These are phyloP conservation scores for Pichia sp. DNA, from an alignment of 1,139 yeast genomes.

Conservation along the genomic window DNA sequence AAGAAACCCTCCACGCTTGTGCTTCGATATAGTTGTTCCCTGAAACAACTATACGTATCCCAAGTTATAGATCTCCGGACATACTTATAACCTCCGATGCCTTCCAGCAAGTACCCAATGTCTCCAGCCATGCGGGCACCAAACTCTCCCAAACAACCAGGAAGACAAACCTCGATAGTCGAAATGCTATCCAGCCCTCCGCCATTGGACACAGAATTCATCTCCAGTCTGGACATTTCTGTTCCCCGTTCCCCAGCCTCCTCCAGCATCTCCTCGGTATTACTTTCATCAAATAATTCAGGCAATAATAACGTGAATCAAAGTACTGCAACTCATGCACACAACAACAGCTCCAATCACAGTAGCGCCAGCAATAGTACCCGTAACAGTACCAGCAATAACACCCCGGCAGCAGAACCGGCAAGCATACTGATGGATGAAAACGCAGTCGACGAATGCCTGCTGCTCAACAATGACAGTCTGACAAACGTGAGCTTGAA, in stretches of 20 bases:
- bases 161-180: conserved; percentile 71
- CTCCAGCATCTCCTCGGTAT: conserved; percentile 12
- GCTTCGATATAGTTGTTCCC: background rate
- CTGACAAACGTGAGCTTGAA: conserved; percentile 3
- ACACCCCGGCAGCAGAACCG: background rate
- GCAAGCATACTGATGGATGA: background rate
- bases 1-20: background rate
- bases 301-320: background rate
- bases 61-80: background rate
- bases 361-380: background rate
- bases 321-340: background rate
- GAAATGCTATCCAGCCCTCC: conserved; percentile 84
- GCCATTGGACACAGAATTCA: conserved; percentile 38
- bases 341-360: background rate
- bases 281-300: conserved; percentile 5
- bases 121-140: conserved; percentile 37
- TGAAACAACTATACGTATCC: background rate
- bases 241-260: conserved; percentile 10
- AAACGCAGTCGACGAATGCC: background rate
- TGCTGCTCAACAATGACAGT: conserved; percentile 1
- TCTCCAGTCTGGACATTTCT: conserved; percentile 14
- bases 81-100: conserved; percentile 4
- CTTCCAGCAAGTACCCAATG: conserved; percentile 31
- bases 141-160: conserved; percentile 32
- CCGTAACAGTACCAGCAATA: background rate